Base-by-base conservation (phyloP, 2,329 filamentous ascomycete genomes). In the Curvularia spicifera region DNA sequence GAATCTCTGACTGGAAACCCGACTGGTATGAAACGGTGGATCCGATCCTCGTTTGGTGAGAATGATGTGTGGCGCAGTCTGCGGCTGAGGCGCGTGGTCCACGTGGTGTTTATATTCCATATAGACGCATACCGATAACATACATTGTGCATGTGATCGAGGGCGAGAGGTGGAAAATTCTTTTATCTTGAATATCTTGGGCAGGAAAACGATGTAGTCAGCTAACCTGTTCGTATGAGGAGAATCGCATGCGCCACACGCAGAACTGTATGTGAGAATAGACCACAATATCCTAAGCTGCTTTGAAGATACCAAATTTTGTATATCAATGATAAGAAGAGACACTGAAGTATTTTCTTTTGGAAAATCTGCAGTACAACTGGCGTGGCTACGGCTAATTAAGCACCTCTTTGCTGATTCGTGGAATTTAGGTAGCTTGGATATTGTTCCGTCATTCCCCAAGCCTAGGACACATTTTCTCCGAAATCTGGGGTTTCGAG, bases 401-500 rank as follows among this genome's bases (percentile, higher is more conserved):
- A 31, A 40, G 22, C 13, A 5, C 5, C 26, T 47, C 18, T 24
- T 33, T 51, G 49, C 43, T 53, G 49, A 57, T 53, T 57, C 42
- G 54, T 57, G 54, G 54, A 57, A 57, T 22, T 5, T 13, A n/a
- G 7, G 26, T 22, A 28, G 13, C 5, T 15, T 43, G 12, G 31
- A 53, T 37, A 48, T 57, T 53, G 43, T 53, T 45, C 43, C 54
- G 49, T 28, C 33, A n/a, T 33, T 35, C 28, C 26, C 42, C 26
- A 46, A 33, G 28, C 42, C 18, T 26, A 20, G 33, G 40, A 15
- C n/a, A 28, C 40, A 18, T 35, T 56, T 47, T 47, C 54, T 47
- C 54, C 54, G 33, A 47, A 47, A 53, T 10, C 54, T 52, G 43
- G 49, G 43, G 42, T 26, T 40, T 47, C 28, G 10, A 47, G 42